These are phyloP conservation scores for Dryadomyces quercivorus DNA, from an alignment of 2,329 filamentous ascomycete genomes.

Conservation along the genomic window DNA sequence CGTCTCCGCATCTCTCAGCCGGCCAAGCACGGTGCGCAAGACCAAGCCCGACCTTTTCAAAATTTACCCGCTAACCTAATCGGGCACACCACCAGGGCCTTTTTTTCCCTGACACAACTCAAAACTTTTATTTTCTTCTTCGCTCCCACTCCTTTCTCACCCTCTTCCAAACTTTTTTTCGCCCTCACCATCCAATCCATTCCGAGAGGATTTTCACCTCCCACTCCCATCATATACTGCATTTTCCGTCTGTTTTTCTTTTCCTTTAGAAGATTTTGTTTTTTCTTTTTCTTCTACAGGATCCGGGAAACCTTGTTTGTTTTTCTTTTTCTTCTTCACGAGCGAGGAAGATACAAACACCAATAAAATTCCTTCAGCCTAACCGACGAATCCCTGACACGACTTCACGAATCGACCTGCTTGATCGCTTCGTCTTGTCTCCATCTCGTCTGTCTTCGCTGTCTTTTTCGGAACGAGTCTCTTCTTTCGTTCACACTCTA, in stretches of 20 bases:
- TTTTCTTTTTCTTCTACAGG: slow-evolving; percentile 29
- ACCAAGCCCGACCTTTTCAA: neutral
- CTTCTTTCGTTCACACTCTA: neutral
- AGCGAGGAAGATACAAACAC: slow-evolving; percentile 6
- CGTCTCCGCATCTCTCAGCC: neutral
- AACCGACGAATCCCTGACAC: neutral
- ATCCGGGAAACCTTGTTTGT: slow-evolving; percentile 22
- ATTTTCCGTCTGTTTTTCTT: slow-evolving; percentile 20
- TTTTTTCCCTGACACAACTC: slow-evolving; percentile 12
- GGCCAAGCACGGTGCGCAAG: neutral
- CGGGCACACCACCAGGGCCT: neutral
- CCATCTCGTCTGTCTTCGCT: neutral
- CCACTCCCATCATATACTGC: slow-evolving; percentile 8
- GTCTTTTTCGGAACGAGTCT: neutral
- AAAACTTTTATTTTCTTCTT: slow-evolving; percentile 14
- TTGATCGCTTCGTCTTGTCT: neutral
- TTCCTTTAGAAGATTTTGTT: slow-evolving; percentile 31
- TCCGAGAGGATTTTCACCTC: slow-evolving; percentile 18
- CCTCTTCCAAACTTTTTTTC: slow-evolving; percentile 12
- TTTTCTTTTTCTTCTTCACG: slow-evolving; percentile 8
- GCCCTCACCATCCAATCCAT: slow-evolving; percentile 13
- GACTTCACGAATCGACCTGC: neutral
- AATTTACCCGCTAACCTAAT: slow-evolving; percentile 5
- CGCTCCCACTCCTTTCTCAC: slow-evolving; percentile 8
- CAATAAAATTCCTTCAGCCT: slow-evolving; percentile 14